Conservation (phyloP, 2,329 filamentous ascomycete species). For the Phaeoacremonium minimum region DNA sequence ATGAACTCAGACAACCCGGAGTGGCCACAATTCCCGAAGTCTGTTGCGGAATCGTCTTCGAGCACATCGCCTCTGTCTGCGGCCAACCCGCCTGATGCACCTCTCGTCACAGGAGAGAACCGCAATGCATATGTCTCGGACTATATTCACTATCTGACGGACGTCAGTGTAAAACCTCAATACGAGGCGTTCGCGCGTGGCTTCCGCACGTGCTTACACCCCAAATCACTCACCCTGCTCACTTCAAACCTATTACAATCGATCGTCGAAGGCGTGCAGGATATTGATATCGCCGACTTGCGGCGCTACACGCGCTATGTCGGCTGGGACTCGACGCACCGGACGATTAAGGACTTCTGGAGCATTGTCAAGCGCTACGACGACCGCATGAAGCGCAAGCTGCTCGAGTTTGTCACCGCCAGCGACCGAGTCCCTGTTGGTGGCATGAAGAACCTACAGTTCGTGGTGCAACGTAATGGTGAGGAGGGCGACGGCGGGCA, state of each 20-base stretch:
- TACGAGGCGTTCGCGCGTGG: constrained; percentile 77
- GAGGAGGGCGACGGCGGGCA: constrained; percentile 47
- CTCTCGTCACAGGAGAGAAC: constrained; percentile 77
- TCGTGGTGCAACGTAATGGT: constrained; percentile 76
- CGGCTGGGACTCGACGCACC: constrained; percentile 68
- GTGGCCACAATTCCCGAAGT: constrained; percentile 50
- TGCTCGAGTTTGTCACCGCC: constrained; percentile 94
- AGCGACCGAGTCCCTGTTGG: constrained; percentile 86
- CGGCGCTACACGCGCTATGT: constrained; percentile 72
- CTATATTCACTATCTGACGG: constrained; percentile 80
- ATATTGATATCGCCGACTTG: constrained; percentile 74
- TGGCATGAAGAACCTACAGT: constrained; percentile 76
- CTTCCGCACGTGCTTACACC: constrained; percentile 71
- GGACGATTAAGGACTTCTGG: constrained; percentile 79
- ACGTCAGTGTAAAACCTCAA: constrained; percentile 72
- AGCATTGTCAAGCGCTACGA: constrained; percentile 65
- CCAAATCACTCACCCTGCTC: constrained; percentile 68
- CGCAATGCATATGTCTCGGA: constrained; percentile 74
- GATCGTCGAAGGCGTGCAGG: constrained; percentile 77
- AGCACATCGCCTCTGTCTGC: constrained; percentile 19
- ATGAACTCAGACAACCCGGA: constrained; percentile 39
- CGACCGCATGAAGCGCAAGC: constrained; percentile 64
- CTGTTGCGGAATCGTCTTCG: constrained; percentile 1
- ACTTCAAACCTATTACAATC: constrained; percentile 67
- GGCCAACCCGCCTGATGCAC: constrained; percentile 49